Conservation (phyloP, 257 asterid genomes). For the Nicotiana sylvestris region DNA sequence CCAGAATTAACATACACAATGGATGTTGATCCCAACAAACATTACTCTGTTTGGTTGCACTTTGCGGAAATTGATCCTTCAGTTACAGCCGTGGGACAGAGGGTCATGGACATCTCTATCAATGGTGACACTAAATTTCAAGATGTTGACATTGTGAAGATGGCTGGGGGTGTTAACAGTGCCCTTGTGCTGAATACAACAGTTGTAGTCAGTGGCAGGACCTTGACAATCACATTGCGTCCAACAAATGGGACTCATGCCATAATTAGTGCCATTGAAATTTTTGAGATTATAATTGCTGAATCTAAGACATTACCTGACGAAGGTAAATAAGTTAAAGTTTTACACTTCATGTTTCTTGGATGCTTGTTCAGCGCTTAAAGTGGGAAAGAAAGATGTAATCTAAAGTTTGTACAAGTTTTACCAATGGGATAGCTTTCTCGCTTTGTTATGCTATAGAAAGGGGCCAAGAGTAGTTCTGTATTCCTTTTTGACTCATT, state of each 20-base stretch:
- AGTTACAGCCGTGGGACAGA: conserved; percentile 58
- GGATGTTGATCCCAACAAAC: conserved; percentile 84
- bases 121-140: conserved; percentile 56
- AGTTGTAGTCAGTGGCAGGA: conserved; percentile 76
- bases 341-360: not conserved
- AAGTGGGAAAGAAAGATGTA: not conserved
- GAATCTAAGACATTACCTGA: conserved; percentile 79
- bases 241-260: conserved; percentile 69
- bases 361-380: not conserved
- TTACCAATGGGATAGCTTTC: not conserved
- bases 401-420: not conserved
- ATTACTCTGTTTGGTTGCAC: conserved; percentile 89
- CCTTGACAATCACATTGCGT: conserved; percentile 61
- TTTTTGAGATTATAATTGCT: conserved; percentile 68
- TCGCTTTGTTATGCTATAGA: not conserved
- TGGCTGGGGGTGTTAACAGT: conserved; percentile 63
- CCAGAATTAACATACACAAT: conserved; percentile 60
- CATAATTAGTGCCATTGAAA: conserved; percentile 76
- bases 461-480: not conserved
- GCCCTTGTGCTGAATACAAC: conserved; percentile 82
- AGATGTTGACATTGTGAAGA: conserved; percentile 57
- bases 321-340: conserved; percentile 50
- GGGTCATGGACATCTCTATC: conserved; percentile 69
- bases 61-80: conserved; percentile 88
- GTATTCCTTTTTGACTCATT: not conserved